phyloP scores from a whole-genome alignment of 2,329 filamentous ascomycete species.

The Sclerotinia spermophila region DNA sequence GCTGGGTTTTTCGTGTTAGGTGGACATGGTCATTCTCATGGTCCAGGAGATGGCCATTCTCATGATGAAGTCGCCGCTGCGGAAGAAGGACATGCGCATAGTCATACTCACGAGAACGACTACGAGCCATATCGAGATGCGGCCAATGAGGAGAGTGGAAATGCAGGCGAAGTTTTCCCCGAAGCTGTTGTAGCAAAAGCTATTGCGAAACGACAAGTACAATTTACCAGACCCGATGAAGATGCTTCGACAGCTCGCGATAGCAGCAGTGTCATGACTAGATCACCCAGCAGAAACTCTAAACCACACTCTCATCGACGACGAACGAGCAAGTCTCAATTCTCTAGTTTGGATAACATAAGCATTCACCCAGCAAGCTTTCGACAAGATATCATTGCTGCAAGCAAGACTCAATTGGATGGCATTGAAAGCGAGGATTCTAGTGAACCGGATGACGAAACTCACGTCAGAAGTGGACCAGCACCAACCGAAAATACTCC shows the following conservation, averaged over 20 bases:
- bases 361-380: conserved; percentile 88
- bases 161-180: conserved; percentile 59
- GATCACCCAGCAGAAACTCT: conserved; percentile 26
- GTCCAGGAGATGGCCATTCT: conserved; percentile 50
- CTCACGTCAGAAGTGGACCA: conserved; percentile 31
- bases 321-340: conserved; percentile 45
- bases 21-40: conserved; percentile 84
- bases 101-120: conserved; percentile 41
- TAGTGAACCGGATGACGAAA: conserved; percentile 41
- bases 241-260: conserved; percentile 29
- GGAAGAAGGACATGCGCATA: conserved; percentile 38
- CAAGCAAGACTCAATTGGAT: conserved; percentile 61
- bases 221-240: conserved; percentile 33
- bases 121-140: conserved; percentile 28
- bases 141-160: conserved; percentile 53
- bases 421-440: conserved; percentile 55
- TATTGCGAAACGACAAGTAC: conserved; percentile 27
- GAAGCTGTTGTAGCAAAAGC: conserved; percentile 55
- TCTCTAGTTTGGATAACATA: conserved; percentile 64
- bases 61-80: conserved; percentile 37
- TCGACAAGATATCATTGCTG: conserved; percentile 86
- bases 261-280: conserved; percentile 20
- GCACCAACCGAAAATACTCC: conserved; percentile 39
- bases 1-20: conserved; percentile 87
- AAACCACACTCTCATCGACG: conserved; percentile 28